Evolutionary conservation across 441 rosid species (phyloP).

Genomic region (Adansonia gregorii): DNA sequence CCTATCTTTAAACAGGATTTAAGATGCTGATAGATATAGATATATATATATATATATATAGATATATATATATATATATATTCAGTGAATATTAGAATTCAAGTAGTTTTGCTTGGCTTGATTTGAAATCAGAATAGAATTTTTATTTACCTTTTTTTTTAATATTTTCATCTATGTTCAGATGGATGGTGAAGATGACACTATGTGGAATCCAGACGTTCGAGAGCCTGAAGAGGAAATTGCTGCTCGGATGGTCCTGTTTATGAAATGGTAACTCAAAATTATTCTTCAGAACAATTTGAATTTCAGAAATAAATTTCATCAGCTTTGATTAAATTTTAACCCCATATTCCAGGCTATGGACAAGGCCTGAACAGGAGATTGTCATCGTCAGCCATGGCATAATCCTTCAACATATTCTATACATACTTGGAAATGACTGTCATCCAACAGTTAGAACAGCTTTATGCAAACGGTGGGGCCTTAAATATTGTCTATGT

Average conservation of each 20-base stretch:
- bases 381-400: conserved; percentile 31
- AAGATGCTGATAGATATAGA: background rate
- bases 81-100: background rate
- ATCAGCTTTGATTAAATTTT: background rate
- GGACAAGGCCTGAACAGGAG: conserved; percentile 31
- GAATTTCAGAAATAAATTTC: background rate
- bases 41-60: background rate
- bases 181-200: conserved; percentile 31
- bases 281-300: background rate
- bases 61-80: background rate
- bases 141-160: background rate
- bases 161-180: background rate
- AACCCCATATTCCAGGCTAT: conserved; percentile 21
- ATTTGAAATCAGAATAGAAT: background rate
- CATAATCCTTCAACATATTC: conserved; percentile 24
- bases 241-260: background rate
- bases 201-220: conserved; percentile 24
- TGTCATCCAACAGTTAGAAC: background rate
- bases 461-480: conserved; percentile 20
- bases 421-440: conserved; percentile 26
- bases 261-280: conserved; percentile 26
- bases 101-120: background rate
- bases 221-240: conserved; percentile 29
- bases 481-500: background rate
- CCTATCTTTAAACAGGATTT: background rate